Percentiles rank a stretch among this genome's conserved stretches.
Conservation (phyloP, 768 basidiomycete species). For the Lanmaoa rubissima region DNA sequence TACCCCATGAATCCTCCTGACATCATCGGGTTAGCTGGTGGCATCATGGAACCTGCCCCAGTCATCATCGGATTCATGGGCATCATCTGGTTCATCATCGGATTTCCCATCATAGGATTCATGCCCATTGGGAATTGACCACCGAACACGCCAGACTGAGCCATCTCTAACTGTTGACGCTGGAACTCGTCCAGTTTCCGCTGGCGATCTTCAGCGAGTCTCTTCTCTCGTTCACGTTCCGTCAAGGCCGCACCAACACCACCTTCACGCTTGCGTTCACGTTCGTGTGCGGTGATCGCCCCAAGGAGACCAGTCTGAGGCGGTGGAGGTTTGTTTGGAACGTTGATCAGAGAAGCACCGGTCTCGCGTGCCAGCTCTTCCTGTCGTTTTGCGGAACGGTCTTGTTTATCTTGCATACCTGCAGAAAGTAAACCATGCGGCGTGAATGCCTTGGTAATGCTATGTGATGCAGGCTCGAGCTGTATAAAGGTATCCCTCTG, state of each 20-base stretch:
- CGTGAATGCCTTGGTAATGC: slow-evolving; percentile 90
- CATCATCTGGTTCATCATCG: slow-evolving; percentile 52
- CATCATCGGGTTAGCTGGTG: slow-evolving; percentile 48
- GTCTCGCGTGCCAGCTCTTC: slow-evolving; percentile 91
- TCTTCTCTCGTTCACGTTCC: slow-evolving; percentile 90
- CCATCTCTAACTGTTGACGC: slow-evolving; percentile 85
- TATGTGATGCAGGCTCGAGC: slow-evolving; percentile 64
- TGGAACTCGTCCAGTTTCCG: slow-evolving; percentile 91
- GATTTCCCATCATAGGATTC: slow-evolving; percentile 75
- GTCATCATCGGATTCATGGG: slow-evolving; percentile 59
- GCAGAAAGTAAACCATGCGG: slow-evolving; percentile 94
- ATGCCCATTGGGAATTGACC: slow-evolving; percentile 43
- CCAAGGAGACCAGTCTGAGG: slow-evolving; percentile 95
- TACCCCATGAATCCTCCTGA: slow-evolving; percentile 49
- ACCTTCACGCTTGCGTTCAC: slow-evolving; percentile 91
- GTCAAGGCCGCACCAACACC: slow-evolving; percentile 94
- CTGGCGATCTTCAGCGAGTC: slow-evolving; percentile 89
- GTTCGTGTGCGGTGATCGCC: slow-evolving; percentile 92
- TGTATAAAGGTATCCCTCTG: slow-evolving; percentile 66
- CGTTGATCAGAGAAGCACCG: slow-evolving; percentile 90
- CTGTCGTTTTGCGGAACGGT: slow-evolving; percentile 92
- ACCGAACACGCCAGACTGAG: slow-evolving; percentile 76
- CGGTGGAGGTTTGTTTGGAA: slow-evolving; percentile 92
- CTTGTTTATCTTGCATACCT: slow-evolving; percentile 93
- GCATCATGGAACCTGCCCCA: slow-evolving; percentile 50